Percentiles rank a stretch among this genome's conserved stretches.
Evolutionary conservation across 495 filamentous ascomycete species (phyloP).

Genomic region (Friedmanniomyces simplex): DNA sequence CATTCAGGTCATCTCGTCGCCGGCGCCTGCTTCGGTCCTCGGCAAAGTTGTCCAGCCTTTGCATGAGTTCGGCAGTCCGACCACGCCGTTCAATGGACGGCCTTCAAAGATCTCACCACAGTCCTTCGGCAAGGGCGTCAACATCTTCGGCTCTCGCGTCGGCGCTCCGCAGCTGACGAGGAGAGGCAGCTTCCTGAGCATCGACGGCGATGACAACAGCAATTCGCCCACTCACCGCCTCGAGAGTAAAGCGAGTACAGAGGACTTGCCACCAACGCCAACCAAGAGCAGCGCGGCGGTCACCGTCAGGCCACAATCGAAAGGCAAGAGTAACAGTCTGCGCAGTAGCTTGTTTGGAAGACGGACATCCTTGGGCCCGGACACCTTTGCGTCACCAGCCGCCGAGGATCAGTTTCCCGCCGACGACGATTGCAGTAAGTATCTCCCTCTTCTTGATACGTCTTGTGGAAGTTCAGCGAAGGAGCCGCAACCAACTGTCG

Average conservation of each 20-base stretch:
- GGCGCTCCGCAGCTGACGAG: slow-evolving; percentile 42
- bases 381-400: slow-evolving; percentile 30
- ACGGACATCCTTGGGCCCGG: slow-evolving; percentile 34
- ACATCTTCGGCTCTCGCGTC: slow-evolving; percentile 56
- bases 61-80: slow-evolving; percentile 54
- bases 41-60: slow-evolving; percentile 41
- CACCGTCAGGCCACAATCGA: slow-evolving; percentile 34
- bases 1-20: slow-evolving; percentile 39
- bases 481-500: background rate
- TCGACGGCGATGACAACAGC: slow-evolving; percentile 61
- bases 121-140: slow-evolving; percentile 55
- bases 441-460: slow-evolving; percentile 4
- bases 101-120: slow-evolving; percentile 37
- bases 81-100: slow-evolving; percentile 51
- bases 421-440: slow-evolving; percentile 15
- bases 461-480: slow-evolving; percentile 4
- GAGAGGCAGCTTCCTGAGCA: slow-evolving; percentile 63
- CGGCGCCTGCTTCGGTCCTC: slow-evolving; percentile 40
- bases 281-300: slow-evolving; percentile 59
- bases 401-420: background rate
- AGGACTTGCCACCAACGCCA: slow-evolving; percentile 83
- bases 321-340: slow-evolving; percentile 35
- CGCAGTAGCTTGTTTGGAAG: slow-evolving; percentile 34
- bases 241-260: slow-evolving; percentile 51
- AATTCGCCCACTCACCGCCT: slow-evolving; percentile 47